Base-by-base conservation (phyloP, 2,329 filamentous ascomycete genomes). In the Pseudocercospora fuligena region DNA sequence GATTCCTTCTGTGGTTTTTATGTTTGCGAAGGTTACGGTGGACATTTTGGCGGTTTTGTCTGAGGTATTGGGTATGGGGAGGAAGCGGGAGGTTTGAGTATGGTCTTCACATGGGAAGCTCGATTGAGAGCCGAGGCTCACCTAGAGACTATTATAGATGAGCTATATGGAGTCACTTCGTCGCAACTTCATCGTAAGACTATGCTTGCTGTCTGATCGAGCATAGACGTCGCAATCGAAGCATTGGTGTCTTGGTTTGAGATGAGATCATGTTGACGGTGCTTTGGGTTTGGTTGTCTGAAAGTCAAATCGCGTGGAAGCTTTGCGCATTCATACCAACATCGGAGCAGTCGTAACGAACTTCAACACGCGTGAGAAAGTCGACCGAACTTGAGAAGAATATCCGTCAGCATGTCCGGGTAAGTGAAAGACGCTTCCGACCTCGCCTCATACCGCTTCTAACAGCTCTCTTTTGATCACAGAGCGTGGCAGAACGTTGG, bases 1-100 rank as follows among this genome's bases (percentile, higher is more conserved):
- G 68, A 78, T 83, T 65, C 83, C 82, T 78, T 88, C 86, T 75
- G 82, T 80, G 33, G 80, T 82, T 5, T 67, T 66, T 19, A 68
- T 61, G 47, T 67, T 46, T 9, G 67, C 54, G 53, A 66, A 64
- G 6, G 21, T 12, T 14, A 56, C 40, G 21, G 63, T 51, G 31
- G 65, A 53, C 57, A 66, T 66, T 53, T 6, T 67, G 49, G 60
- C n/a, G n/a, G 62, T 53, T 25, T 27, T 5, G n/a, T 21, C n/a
- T 25, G 46, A 49, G 51, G 8, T 54, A 8, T 54, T 31, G 8
- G 11, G 16, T 53, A 19, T n/a, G 51, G 16, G 31, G 25, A 16
- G 16, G 46, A 23, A 25, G 27, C 12, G 14, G 25, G 7, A n/a
- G 16, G 12, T 7, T 7, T n/a, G 51, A 27, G 51, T 54, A 54